Conservation (phyloP, 2,329 filamentous ascomycete genomes). For the Cladophialophora exuberans region DNA sequence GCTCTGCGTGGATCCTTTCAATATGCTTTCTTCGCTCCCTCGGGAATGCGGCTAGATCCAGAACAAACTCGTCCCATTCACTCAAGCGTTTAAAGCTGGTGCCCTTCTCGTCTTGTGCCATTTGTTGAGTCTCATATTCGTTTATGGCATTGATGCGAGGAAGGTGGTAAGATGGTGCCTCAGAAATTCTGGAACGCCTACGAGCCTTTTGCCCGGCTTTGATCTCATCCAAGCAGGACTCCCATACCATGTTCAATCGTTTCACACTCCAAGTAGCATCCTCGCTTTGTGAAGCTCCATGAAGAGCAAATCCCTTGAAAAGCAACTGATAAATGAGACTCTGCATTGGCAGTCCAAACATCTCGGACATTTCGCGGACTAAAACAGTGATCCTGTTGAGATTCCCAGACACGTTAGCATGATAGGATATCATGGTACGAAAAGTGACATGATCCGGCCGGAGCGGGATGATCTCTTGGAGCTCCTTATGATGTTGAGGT, state of each 20-base stretch:
- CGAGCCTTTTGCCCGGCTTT: slow-evolving; percentile 22
- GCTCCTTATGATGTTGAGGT: slow-evolving; percentile 58
- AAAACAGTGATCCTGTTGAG: slow-evolving; percentile 71
- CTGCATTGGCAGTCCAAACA: slow-evolving; percentile 68
- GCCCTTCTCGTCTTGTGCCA: background rate
- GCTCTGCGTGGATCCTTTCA: slow-evolving; percentile 30
- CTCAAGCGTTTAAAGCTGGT: slow-evolving; percentile 24
- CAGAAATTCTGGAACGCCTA: background rate
- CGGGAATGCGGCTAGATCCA: slow-evolving; percentile 33
- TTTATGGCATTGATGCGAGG: slow-evolving; percentile 25
- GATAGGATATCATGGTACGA: slow-evolving; percentile 75
- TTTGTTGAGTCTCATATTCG: slow-evolving; percentile 4
- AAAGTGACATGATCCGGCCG: slow-evolving; percentile 79
- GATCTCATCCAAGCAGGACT: slow-evolving; percentile 59
- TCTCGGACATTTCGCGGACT: slow-evolving; percentile 76
- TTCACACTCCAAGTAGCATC: slow-evolving; percentile 72
- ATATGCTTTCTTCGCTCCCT: slow-evolving; percentile 32
- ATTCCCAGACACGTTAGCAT: slow-evolving; percentile 69
- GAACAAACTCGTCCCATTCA: slow-evolving; percentile 32
- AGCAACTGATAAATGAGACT: slow-evolving; percentile 78
- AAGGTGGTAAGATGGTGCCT: slow-evolving; percentile 3
- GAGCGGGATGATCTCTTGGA: slow-evolving; percentile 69
- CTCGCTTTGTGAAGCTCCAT: slow-evolving; percentile 63
- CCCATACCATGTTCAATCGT: slow-evolving; percentile 70
- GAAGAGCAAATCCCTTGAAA: slow-evolving; percentile 77